Evolutionary conservation across 345 rosid genomes (phyloP), one percentile per base, ranked within the genome.

Genomic region (Euphorbia peplus): DNA sequence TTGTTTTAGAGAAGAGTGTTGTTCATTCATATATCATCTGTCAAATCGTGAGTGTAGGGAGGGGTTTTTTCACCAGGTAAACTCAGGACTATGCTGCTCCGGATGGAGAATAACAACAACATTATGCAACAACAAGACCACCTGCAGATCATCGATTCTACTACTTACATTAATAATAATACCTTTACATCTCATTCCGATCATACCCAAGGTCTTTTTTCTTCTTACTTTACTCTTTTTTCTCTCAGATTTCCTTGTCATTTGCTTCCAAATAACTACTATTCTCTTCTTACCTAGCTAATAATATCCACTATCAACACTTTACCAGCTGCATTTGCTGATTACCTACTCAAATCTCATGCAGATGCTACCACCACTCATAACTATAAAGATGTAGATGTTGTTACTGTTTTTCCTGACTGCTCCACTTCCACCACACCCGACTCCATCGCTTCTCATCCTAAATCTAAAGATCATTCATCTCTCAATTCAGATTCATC

Each of bases 321-420:
- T 13, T 42, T 7, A 28, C 12, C 9, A 29, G 24, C 18, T 42
- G 14, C 9, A 12, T 42, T 42, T 13, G 25, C 10, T 22, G 57
- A 25, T 30, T 53, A 28, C 46, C 13, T 19, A 4, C 10, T 26
- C 18, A 21, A 53, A 47, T 30, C 63, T 68, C 73, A 19, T 76
- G 70, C 74, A 90, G 97, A 81, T 71, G 76, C 79, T 73, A 62
- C 61, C 62, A 69, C 70, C 70, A 83, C 78, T 55, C 96, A 89
- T 77, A 81, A 80, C 73, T 89, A 84, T 75, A 92, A 88, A 85
- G 95, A 89, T 73, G 98, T 92, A 63, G 93, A 86, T 81, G 90
- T 91, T 72, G 93, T 85, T 67, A 80, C 79, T 72, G 93, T 78
- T 63, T 75, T 85, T 68, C 81, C 80, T 11, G 87, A 84, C 60